Base-by-base conservation (phyloP, 1,284 basidiomycete species). In the Vanrija sp. region DNA sequence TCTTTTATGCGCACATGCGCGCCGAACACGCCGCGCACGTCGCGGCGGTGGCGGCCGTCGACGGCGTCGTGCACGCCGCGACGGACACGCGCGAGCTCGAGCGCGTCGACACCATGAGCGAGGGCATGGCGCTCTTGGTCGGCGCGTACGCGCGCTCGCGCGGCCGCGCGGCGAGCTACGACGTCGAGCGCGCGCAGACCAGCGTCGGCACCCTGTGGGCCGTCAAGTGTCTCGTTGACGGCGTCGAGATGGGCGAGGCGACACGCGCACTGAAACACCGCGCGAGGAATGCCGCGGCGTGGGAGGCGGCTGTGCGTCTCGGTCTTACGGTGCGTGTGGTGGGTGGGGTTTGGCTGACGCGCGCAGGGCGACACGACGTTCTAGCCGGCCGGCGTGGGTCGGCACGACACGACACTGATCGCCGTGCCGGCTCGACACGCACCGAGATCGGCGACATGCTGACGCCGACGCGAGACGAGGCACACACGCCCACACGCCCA, bases 1-100 rank as follows among this genome's bases (percentile, higher is more conserved):
- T 71, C 56, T 75, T 71, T 65, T 67, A 66, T 57, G 52, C 57
- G 15, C 65, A 69, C 61, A 74, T 72, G 73, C 56, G 57, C 42
- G 48, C 45, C 38, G 68, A 71, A 51, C 58, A 69, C 52, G 54
- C 60, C 14, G 66, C 66, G 58, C 68, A 71, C 48, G 56, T 60
- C 40, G 42, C 43, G 9, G 66, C 65, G 7, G 55, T 65, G 63
- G 8, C 51, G 56, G 1, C 61, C 57, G 3, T 29, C 54, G 65
- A 68, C 21, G 69, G 68, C 4, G 46, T 55, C 7, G 58, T 65
- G 26, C 58, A 60, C 14, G 46, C 62, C 15, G 60, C 67, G 28
- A 51, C 52, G 14, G 56, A 63, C 7, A 43, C 49, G 26, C 64
- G 57, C 4, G 66, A 69, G 51, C 60, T 70, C 28, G 58, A 55